Evolutionary conservation across 2,329 filamentous ascomycete genomes (phyloP), one percentile per base, ranked within the genome.

Genomic region (Zalaria sp.): DNA sequence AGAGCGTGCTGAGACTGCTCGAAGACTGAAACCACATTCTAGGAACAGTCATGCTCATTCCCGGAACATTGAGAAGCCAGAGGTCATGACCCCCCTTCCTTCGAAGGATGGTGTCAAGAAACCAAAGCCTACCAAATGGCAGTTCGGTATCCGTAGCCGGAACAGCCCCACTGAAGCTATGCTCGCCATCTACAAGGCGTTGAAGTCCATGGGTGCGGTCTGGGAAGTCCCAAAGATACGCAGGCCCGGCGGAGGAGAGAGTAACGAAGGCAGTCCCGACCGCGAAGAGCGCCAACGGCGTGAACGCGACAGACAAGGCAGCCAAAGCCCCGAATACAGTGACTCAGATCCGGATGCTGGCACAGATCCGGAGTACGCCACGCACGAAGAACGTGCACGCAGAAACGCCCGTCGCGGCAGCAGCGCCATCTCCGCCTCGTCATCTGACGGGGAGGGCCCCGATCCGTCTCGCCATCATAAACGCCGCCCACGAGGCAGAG

Each of bases 161-260:
- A 98, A 96, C 55, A 83, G 86, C 43, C 91, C 91, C 0, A 86
- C 88, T 53, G 91, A 98, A 60, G 91, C 91, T 0, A 82, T 98
- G 61, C 68, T 93, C 26, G 95, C 89, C 54, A 91, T 98, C 43
- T 95, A 95, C 69, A 87, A 89, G 59, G 88, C 91, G 0, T 68
- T 98, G 35, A 72, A 79, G 46, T 88, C 88, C 50, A 79, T 95
- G 54, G 88, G 86, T 28, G 91, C 88, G 8, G 79, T 87, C 39
- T 96, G 93, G 81, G 78, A 93, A 51, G 66, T 74, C 8, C 65
- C 71, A 4, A 60, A 49, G 36, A 57, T 57, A 35, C 58, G 63
- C 27, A 56, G 55, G 42, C 49, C 59, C 31, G 59, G 65, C 25
- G 66, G 67, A 6, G 49, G 53, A 58, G 31, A 37, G 18, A 40